Evolutionary conservation across 169 alveolate species (phyloP).

Genomic region (Eimeria maxima): DNA sequence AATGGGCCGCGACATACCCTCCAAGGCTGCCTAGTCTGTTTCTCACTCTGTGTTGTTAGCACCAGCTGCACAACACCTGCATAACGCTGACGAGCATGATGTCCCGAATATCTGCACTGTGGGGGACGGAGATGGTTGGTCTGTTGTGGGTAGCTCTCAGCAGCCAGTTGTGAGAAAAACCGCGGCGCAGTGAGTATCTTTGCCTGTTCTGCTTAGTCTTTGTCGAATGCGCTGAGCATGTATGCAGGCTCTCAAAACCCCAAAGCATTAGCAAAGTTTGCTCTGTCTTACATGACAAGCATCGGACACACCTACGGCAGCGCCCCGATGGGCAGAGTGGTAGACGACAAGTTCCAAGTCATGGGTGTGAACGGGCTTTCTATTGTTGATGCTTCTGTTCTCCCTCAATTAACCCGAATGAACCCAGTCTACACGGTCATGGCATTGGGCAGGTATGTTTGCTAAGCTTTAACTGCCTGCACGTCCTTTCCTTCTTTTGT

Average conservation of each 20-base stretch:
- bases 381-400: slow-evolving; percentile 83
- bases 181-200: neutral
- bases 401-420: slow-evolving; percentile 82
- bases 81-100: neutral
- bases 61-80: neutral
- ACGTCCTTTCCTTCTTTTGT: neutral
- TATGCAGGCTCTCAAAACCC: slow-evolving; percentile 78
- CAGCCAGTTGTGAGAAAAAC: neutral
- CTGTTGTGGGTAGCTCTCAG: neutral
- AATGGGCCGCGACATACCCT: slow-evolving; percentile 84
- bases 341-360: slow-evolving; percentile 81
- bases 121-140: neutral
- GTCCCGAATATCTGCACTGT: neutral
- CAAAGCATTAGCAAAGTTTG: slow-evolving; percentile 81
- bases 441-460: slow-evolving; percentile 82
- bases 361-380: slow-evolving; percentile 78
- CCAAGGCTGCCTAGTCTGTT: slow-evolving; percentile 83
- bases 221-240: neutral
- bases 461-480: neutral
- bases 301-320: slow-evolving; percentile 85
- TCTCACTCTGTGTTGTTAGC: neutral
- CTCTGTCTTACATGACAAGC: slow-evolving; percentile 83
- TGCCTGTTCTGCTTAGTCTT: neutral
- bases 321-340: slow-evolving; percentile 85
- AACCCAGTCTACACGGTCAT: slow-evolving; percentile 83